phyloP scores from a whole-genome alignment of 768 basidiomycete genomes.

The Lyophyllum shimeji region DNA sequence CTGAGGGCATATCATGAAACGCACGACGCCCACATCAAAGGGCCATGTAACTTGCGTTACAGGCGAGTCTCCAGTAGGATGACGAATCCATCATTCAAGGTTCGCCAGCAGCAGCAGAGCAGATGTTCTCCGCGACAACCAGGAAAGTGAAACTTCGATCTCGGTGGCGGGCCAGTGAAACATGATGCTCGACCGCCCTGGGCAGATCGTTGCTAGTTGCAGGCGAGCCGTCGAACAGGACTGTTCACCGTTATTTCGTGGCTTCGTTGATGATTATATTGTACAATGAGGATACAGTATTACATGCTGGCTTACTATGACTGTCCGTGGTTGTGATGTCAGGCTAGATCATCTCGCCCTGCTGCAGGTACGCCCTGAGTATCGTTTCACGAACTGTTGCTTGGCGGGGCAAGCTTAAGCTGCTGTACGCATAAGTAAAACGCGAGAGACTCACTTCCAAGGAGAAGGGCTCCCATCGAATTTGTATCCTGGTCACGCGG shows the following conservation, averaged over 20 bases:
- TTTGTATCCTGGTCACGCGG: constrained; percentile 34
- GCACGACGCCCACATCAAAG: too few relatives aligned
- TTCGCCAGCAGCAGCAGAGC: too few relatives aligned
- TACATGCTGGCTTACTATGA: neutral
- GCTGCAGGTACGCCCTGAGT: constrained; percentile 36
- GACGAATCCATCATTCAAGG: too few relatives aligned
- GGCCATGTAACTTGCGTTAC: too few relatives aligned
- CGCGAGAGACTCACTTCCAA: constrained; percentile 25
- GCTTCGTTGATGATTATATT: constrained; percentile 2
- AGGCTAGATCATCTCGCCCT: constrained; percentile 23
- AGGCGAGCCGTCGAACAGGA: too few relatives aligned
- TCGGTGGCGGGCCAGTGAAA: too few relatives aligned
- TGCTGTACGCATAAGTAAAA: neutral
- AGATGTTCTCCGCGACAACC: too few relatives aligned
- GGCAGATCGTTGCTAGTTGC: too few relatives aligned
- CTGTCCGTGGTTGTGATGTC: neutral
- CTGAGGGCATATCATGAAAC: too few relatives aligned
- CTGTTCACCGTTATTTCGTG: neutral
- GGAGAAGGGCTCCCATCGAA: constrained; percentile 38
- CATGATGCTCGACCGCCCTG: too few relatives aligned
- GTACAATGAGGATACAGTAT: constrained; percentile 1
- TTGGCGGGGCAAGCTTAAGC: neutral
- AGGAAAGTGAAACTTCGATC: too few relatives aligned
- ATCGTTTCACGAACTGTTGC: constrained; percentile 38
- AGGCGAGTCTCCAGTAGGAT: too few relatives aligned